These are phyloP conservation scores for Spathaspora gorwiae DNA, from an alignment of 805 yeast genomes.

Conservation along the genomic window DNA sequence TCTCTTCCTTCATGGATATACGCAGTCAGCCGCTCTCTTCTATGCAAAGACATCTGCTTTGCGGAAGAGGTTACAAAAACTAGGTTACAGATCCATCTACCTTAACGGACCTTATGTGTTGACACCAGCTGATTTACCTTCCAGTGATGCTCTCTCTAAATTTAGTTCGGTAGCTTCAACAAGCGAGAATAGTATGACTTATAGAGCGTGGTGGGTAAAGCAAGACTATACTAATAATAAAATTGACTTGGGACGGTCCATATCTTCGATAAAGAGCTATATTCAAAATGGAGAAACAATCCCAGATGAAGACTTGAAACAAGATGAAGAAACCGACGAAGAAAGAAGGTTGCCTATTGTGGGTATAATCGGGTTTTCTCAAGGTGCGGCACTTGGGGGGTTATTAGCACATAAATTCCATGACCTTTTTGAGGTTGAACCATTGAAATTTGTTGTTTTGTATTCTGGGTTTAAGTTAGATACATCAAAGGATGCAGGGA, in stretches of 20 bases:
- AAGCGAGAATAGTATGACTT: constrained; percentile 27
- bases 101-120: constrained; percentile 74
- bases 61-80: constrained; percentile 65
- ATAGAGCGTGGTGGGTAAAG: constrained; percentile 76
- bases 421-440: constrained; percentile 41
- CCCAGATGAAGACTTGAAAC: constrained; percentile 17
- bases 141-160: constrained; percentile 52
- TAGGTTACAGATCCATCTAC: constrained; percentile 68
- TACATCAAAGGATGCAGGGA: constrained; percentile 19
- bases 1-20: constrained; percentile 87
- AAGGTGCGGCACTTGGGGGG: constrained; percentile 88
- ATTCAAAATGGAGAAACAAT: constrained; percentile 53
- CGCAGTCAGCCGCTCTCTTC: constrained; percentile 79
- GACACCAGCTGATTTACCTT: constrained; percentile 69
- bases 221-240: constrained; percentile 40
- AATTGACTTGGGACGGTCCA: constrained; percentile 45
- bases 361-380: constrained; percentile 88
- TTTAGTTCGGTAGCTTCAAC: constrained; percentile 38
- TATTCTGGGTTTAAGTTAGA: constrained; percentile 60
- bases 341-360: constrained; percentile 55
- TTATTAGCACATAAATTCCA: constrained; percentile 58
- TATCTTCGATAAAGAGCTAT: constrained; percentile 45
- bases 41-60: constrained; percentile 87
- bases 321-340: constrained; percentile 15
- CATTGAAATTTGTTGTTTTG: constrained; percentile 65